Evolutionary conservation across 768 basidiomycete species (phyloP).

Genomic region (Hypholoma sublateritium): DNA sequence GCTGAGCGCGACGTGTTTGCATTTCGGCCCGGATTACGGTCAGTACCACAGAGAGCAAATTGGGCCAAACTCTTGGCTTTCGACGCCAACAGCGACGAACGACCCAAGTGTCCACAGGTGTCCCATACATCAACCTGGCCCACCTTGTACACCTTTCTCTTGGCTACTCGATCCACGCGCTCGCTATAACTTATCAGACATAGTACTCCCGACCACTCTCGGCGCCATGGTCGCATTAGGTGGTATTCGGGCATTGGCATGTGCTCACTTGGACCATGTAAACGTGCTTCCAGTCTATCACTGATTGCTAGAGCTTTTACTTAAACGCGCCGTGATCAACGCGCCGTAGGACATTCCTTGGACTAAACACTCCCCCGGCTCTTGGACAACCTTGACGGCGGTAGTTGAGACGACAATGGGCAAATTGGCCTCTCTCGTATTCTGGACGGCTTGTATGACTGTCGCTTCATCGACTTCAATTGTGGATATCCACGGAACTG

Average conservation of each 20-base stretch:
- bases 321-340: slow-evolving; percentile 11
- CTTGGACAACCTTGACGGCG: slow-evolving; percentile 3
- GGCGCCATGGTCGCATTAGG: slow-evolving; percentile 8
- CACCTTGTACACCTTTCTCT: background rate
- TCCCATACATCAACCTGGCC: background rate
- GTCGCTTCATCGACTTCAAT: slow-evolving; percentile 34
- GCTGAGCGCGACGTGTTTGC: too few species aligned
- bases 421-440: slow-evolving; percentile 28
- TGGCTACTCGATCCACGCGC: slow-evolving; percentile 2
- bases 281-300: slow-evolving; percentile 14
- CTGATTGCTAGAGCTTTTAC: slow-evolving; percentile 2
- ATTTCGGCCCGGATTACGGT: too few species aligned
- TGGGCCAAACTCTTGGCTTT: too few species aligned
- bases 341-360: slow-evolving; percentile 13
- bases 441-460: slow-evolving; percentile 28
- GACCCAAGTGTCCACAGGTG: too few species aligned
- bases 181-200: background rate
- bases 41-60: too few species aligned
- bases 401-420: slow-evolving; percentile 24
- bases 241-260: slow-evolving; percentile 13
- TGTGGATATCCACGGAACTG: slow-evolving; percentile 53
- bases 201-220: background rate
- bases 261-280: slow-evolving; percentile 19
- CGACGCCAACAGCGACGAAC: too few species aligned
- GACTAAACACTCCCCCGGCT: slow-evolving; percentile 1